phyloP scores from a whole-genome alignment of 495 filamentous ascomycete genomes.

The Penicillium goetzii region DNA sequence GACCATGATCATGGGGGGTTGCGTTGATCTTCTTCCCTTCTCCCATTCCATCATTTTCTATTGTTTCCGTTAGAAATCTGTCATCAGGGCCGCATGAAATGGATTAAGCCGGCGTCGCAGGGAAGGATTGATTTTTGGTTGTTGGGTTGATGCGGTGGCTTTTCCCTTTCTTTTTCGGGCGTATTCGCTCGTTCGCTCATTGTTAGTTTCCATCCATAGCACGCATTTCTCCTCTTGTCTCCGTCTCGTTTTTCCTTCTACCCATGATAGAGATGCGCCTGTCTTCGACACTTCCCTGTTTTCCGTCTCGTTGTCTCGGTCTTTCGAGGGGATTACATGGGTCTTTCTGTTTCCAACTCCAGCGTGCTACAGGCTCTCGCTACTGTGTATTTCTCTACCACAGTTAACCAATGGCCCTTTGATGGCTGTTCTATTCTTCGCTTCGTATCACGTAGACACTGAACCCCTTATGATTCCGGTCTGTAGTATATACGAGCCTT shows the following conservation, averaged over 20 bases:
- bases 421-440: neutral
- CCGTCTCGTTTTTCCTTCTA: neutral
- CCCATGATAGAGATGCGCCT: neutral
- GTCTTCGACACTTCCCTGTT: neutral
- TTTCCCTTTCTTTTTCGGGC: neutral
- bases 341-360: neutral
- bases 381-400: neutral
- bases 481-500: neutral
- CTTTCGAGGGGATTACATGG: neutral
- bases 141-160: neutral
- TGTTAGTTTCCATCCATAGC: neutral
- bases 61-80: slow-evolving; percentile 4
- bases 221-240: neutral
- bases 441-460: neutral
- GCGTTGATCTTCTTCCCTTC: neutral
- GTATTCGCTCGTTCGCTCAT: neutral
- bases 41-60: slow-evolving; percentile 8
- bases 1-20: slow-evolving; percentile 11
- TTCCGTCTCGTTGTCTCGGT: neutral
- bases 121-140: slow-evolving; percentile 3
- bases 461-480: no score
- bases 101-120: slow-evolving; percentile 32
- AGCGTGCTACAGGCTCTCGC: neutral
- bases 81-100: slow-evolving; percentile 24
- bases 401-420: neutral